Evolutionary conservation across 441 rosid genomes (phyloP), one percentile per base, ranked within the genome.

Genomic region (Croton setiger): DNA sequence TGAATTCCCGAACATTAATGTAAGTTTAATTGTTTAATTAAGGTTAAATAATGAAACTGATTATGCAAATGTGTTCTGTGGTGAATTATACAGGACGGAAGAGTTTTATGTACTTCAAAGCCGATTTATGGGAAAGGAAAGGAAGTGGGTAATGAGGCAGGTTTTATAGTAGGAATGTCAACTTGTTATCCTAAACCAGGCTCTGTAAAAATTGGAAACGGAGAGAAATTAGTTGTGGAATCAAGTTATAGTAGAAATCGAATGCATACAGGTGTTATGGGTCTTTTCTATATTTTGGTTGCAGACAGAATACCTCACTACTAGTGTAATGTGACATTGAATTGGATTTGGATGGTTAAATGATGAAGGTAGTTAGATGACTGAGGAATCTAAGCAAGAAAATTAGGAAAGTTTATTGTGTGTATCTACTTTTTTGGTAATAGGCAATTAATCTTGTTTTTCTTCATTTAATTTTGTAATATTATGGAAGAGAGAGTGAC

Each of bases 151-250:
- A 84, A 93, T 41, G 98, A 93, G 80, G 82, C 85, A 61, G 98
- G 96, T 67, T 93, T 89, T 60, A 72, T 91, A 36, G 96, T 93
- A 20, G 98, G 97, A 76, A 91, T 93, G 97, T 84, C 98, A 2
- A 75, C 97, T 4, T 93, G 95, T 79, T 91, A 89, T 77, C 96
- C 93, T 51, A 67, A 76, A 31, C 90, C 91, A 21, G 91, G 94
- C 6, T 74, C 84, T 31, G 71, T 88, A 64, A 84, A 75, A 84
- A 79, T 93, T 58, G 75, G 72, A 11, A 66, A 74, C 20, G 84
- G 88, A 47, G 97, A 93, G 75, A 83, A 73, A 49, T 66, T 91
- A 61, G 76, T 76, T 62, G 35, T 93, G 77, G 95, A 89, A 73
- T 85, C 91, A 7, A 89, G 76, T 49, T 91, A 91, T 73, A 89